Conservation (phyloP, 441 rosid species). For the Croton setiger region DNA sequence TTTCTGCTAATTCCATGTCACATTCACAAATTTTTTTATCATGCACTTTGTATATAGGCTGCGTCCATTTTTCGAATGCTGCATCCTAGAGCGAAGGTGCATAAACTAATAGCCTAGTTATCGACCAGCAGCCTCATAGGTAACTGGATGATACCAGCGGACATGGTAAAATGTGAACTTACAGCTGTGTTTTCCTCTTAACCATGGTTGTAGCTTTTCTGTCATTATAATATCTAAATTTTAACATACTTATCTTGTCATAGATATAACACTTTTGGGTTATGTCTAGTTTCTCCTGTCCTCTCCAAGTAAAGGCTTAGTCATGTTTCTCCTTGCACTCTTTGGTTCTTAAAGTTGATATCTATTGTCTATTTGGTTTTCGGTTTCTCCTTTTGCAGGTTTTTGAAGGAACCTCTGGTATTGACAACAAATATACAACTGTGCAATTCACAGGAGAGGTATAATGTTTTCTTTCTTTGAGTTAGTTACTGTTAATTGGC, state of each 20-base stretch:
- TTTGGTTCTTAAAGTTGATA: not conserved
- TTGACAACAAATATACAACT: slow-evolving; percentile 89
- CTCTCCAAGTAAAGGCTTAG: not conserved
- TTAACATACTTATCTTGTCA: not conserved
- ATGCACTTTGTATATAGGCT: not conserved
- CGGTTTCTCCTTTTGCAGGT: slow-evolving; percentile 43
- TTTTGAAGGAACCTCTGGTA: slow-evolving; percentile 96
- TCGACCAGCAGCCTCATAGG: not conserved
- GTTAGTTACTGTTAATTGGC: not conserved
- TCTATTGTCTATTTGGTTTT: not conserved
- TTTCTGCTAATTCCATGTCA: slow-evolving; percentile 10
- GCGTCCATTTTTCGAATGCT: not conserved
- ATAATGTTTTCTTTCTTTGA: slow-evolving; percentile 11
- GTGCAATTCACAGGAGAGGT: slow-evolving; percentile 99
- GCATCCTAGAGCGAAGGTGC: slow-evolving; percentile 4
- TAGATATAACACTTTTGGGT: not conserved
- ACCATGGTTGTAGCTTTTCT: not conserved
- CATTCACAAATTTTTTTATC: not conserved
- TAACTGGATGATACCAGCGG: too few relatives aligned
- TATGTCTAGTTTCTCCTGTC: slow-evolving; percentile 1
- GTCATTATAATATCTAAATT: not conserved
- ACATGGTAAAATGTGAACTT: too few relatives aligned
- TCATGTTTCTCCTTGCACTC: not conserved
- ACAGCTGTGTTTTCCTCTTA: not conserved
- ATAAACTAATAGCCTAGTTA: not conserved